phyloP scores from a whole-genome alignment of 2,329 filamentous ascomycete genomes.

The Rugonectria rugulosa region DNA sequence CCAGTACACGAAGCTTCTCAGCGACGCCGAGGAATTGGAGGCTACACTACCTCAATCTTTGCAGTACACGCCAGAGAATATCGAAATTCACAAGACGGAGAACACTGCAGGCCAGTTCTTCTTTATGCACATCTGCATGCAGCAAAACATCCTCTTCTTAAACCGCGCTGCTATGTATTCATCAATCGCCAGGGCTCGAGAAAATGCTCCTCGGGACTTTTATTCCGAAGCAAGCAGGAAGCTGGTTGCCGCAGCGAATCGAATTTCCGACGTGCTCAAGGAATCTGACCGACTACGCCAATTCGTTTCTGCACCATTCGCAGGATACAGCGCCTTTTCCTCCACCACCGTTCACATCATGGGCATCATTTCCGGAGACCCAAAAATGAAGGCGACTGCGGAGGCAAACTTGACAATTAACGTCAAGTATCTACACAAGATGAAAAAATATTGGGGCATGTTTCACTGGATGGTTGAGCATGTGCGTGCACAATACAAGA shows the following conservation, averaged over 20 bases:
- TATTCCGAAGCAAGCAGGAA: constrained; percentile 76
- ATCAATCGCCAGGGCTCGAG: constrained; percentile 67
- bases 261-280: constrained; percentile 83
- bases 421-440: constrained; percentile 87
- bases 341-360: constrained; percentile 95
- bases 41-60: constrained; percentile 73
- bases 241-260: constrained; percentile 83
- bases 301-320: constrained; percentile 87
- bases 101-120: constrained; percentile 90
- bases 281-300: constrained; percentile 74
- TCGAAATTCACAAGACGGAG: constrained; percentile 84
- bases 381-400: constrained; percentile 75
- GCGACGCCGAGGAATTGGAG: constrained; percentile 75
- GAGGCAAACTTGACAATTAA: constrained; percentile 88
- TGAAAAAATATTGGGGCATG: constrained; percentile 99
- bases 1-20: constrained; percentile 73
- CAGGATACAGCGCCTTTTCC: constrained; percentile 92
- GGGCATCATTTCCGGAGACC: constrained; percentile 87
- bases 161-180: constrained; percentile 85
- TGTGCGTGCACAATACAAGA: constrained; percentile 85
- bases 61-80: constrained; percentile 81
- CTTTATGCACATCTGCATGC: constrained; percentile 87
- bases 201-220: constrained; percentile 80
- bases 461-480: constrained; percentile 97
- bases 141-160: constrained; percentile 90